Evolutionary conservation across 352 stramenopile genomes (phyloP).

Genomic region (Pythium folliculosum): DNA sequence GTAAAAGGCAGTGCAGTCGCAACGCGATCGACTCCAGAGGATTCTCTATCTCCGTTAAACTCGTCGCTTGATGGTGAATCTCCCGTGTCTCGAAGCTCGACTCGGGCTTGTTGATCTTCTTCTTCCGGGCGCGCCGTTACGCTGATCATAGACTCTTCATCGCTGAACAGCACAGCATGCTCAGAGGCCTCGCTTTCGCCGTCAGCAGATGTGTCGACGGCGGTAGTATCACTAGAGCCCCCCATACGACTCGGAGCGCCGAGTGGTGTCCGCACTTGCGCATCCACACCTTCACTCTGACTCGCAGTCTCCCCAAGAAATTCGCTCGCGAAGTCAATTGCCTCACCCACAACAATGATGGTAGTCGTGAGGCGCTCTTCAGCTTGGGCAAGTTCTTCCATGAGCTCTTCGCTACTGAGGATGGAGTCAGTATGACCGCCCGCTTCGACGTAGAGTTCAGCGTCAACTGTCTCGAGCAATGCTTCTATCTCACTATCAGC

Average conservation of each 20-base stretch:
- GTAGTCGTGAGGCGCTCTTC: not conserved
- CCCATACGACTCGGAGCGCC: not conserved
- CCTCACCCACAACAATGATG: not conserved
- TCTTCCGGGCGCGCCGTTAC: not conserved
- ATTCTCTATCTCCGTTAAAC: too few relatives aligned
- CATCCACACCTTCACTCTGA: not conserved
- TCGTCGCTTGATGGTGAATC: too few relatives aligned
- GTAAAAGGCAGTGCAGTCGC: too few relatives aligned
- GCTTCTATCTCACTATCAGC: not conserved
- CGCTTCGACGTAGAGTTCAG: not conserved
- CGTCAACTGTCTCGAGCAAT: not conserved
- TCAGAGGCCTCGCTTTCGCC: too few relatives aligned
- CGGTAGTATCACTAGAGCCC: not conserved
- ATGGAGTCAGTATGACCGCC: not conserved
- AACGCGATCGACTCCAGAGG: too few relatives aligned
- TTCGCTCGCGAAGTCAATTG: slow-evolving; percentile 6
- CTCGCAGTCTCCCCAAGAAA: not conserved
- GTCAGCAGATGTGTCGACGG: not conserved
- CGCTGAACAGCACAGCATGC: too few relatives aligned
- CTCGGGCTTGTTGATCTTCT: not conserved
- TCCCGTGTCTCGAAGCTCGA: too few relatives aligned
- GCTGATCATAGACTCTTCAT: not conserved
- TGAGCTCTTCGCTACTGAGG: not conserved
- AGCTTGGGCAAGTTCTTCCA: slow-evolving; percentile 1
- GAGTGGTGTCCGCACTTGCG: not conserved